Evolutionary conservation across 2,329 filamentous ascomycete genomes (phyloP).

Genomic region (Emergomyces orientalis): DNA sequence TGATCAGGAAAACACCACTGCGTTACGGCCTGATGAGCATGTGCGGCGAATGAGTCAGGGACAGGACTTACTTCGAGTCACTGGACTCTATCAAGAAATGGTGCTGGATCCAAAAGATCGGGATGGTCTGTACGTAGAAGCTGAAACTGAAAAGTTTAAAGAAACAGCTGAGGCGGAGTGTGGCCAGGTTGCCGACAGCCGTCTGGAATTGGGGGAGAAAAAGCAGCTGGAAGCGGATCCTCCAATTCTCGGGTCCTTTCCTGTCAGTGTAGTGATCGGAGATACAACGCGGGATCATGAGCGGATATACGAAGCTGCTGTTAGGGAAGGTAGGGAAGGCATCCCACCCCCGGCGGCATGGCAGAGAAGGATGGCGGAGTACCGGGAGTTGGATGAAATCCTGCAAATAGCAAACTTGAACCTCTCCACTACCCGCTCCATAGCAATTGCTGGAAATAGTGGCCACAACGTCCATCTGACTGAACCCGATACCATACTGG

Average conservation of each 20-base stretch:
- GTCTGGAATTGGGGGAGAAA: neutral
- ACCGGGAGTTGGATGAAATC: neutral
- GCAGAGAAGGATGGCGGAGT: neutral
- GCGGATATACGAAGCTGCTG: neutral
- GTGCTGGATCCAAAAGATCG: neutral
- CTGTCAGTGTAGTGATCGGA: slow-evolving; percentile 3
- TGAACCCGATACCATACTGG: neutral
- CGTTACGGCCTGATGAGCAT: neutral
- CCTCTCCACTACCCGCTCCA: neutral
- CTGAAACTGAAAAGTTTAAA: neutral
- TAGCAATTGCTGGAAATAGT: neutral
- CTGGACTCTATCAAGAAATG: neutral
- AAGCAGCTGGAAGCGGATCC: slow-evolving; percentile 3
- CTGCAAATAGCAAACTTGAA: neutral
- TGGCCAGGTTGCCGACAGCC: neutral
- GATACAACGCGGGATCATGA: neutral
- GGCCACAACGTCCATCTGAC: slow-evolving; percentile 4
- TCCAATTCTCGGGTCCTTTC: slow-evolving; percentile 1
- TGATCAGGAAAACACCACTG: neutral
- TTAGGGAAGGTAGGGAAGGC: neutral
- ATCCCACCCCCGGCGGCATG: neutral
- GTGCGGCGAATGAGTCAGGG: neutral
- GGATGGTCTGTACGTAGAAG: neutral
- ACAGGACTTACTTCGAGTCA: neutral
- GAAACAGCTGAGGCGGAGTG: neutral